Base-by-base conservation (phyloP, 805 yeast species). In the Teunomyces funiuensis region DNA sequence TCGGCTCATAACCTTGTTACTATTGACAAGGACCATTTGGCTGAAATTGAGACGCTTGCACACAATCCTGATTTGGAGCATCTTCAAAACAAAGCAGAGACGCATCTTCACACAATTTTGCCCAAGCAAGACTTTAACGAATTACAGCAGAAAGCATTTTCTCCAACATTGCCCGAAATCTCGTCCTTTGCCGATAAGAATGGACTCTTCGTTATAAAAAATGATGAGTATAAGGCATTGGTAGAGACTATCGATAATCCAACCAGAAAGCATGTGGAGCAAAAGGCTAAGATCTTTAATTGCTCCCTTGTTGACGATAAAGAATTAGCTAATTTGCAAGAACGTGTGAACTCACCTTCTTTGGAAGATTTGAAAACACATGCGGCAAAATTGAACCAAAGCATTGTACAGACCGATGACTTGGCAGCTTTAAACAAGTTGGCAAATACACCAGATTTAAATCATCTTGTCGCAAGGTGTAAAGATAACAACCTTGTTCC, bases 121-220 rank as follows among this genome's bases (percentile, higher is more conserved):
- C 33, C 41, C 20, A 28, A 16, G 18, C 31, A 40, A 14, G 45
- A 41, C 10, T 31, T 23, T 16, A 14, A 25, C 16, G 28, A 18
- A 5, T 30, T 41, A 16, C 28, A 43, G 14, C 48, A 54, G 8
- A 33, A 16, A 14, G 49, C 46, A 2, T 28, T 51, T 19, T 36
- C 44, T n/a, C 69, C 70, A 9, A 51, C 45, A 11, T 23, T 57
- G 16, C 57, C 38, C n/a, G 36, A 40, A 16, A 26, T 44, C 9
- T 7, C 31, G 11, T 7, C 22, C 11, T 50, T 46, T 14, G 55
- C 55, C 7, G 47, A 51, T 26, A 22, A 22, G 3, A 20, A 26
- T 17, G 46, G 39, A 6, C 36, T 29, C 22, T 25, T 27, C 2
- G 33, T 43, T 9, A 43, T 50, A 4, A 43, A 47, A 10, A 11